phyloP scores from a whole-genome alignment of 441 rosid species.

The Bruguiera hainesii region DNA sequence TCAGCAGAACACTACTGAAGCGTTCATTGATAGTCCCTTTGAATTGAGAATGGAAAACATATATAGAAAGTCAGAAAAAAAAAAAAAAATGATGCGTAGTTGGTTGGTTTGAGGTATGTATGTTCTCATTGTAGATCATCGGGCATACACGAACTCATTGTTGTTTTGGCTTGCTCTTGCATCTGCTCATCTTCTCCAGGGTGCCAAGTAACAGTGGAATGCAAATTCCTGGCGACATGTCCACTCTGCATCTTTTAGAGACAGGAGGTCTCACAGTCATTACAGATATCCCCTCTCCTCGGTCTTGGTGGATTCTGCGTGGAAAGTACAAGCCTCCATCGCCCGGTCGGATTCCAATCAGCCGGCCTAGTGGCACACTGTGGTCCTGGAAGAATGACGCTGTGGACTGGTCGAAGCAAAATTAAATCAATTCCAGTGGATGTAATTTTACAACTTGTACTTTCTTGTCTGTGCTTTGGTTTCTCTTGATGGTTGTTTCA shows the following conservation, averaged over 20 bases:
- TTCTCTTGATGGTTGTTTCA: too few species aligned
- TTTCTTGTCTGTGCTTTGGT: too few species aligned
- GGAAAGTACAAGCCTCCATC: constrained; percentile 32
- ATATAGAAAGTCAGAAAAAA: neutral
- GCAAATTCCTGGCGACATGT: constrained; percentile 44
- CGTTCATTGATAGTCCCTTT: too few species aligned
- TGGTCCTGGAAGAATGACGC: constrained; percentile 51
- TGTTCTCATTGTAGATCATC: constrained; percentile 1
- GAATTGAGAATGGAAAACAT: neutral
- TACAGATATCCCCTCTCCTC: constrained; percentile 11
- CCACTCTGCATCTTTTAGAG: constrained; percentile 14
- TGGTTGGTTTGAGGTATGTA: too few species aligned
- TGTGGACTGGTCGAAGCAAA: constrained; percentile 34
- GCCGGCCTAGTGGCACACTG: constrained; percentile 42
- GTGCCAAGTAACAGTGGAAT: constrained; percentile 41
- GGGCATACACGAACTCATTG: constrained; percentile 9
- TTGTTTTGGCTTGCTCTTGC: constrained; percentile 26
- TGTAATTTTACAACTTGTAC: too few species aligned
- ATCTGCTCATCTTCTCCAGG: constrained; percentile 37
- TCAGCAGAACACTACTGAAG: too few species aligned
- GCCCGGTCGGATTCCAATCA: constrained; percentile 39
- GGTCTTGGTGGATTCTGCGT: constrained; percentile 20
- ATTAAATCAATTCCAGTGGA: neutral
- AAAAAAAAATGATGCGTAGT: neutral
- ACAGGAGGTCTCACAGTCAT: constrained; percentile 15